phyloP scores from a whole-genome alignment of 805 yeast species.

The Ogataea methanolica region DNA sequence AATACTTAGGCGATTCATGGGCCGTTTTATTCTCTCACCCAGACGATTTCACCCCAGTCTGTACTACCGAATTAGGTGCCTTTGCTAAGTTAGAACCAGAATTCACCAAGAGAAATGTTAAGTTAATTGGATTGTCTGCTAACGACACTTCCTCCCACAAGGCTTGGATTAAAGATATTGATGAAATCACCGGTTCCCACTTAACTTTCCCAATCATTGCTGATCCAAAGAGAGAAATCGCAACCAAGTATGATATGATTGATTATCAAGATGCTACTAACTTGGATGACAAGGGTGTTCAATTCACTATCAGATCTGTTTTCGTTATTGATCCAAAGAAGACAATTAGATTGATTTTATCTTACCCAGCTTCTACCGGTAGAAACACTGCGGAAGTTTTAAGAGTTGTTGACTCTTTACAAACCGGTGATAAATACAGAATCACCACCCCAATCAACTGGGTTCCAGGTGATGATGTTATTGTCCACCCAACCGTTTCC shows the following conservation, averaged over 20 bases:
- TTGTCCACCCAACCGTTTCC: conserved; percentile 61
- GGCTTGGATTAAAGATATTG: conserved; percentile 69
- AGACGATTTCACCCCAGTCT: conserved; percentile 75
- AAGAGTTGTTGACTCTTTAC: conserved; percentile 66
- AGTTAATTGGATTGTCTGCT: conserved; percentile 65
- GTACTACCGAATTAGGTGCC: conserved; percentile 77
- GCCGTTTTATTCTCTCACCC: conserved; percentile 69
- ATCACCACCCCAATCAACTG: conserved; percentile 67
- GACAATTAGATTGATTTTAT: conserved; percentile 55
- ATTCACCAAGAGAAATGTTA: conserved; percentile 58
- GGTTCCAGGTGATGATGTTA: conserved; percentile 71
- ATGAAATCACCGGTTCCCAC: conserved; percentile 57
- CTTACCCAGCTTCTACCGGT: conserved; percentile 73
- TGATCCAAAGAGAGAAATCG: conserved; percentile 57
- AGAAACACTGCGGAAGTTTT: conserved; percentile 73
- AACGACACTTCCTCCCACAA: conserved; percentile 58
- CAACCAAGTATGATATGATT: conserved; percentile 63
- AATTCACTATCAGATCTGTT: conserved; percentile 67
- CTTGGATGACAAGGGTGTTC: conserved; percentile 59
- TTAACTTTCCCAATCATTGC: conserved; percentile 66
- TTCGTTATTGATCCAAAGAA: conserved; percentile 66
- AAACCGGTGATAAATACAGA: conserved; percentile 55
- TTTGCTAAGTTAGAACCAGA: conserved; percentile 69
- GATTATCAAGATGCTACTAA: conserved; percentile 66
- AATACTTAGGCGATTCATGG: conserved; percentile 60